Evolutionary conservation across 1,284 basidiomycete species (phyloP).

Genomic region (Moesziomyces aphidis): DNA sequence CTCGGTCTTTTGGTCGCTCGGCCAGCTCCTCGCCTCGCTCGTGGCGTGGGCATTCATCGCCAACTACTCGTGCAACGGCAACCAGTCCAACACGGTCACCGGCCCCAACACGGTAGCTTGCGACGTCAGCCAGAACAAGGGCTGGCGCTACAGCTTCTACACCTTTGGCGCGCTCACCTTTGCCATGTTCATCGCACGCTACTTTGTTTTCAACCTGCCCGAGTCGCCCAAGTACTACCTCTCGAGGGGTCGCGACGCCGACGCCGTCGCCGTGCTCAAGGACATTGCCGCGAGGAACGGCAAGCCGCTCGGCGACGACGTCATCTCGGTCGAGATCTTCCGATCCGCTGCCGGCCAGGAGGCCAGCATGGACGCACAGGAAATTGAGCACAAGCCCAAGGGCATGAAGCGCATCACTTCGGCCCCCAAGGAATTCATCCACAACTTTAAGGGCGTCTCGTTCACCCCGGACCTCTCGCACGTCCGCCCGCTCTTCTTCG

Average conservation of each 20-base stretch:
- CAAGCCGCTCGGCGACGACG: conserved; percentile 55
- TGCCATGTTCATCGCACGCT: conserved; percentile 60
- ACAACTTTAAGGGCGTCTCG: conserved; percentile 19
- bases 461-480: conserved; percentile 58
- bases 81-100: conserved; percentile 40
- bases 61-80: conserved; percentile 59
- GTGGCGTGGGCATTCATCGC: conserved; percentile 66
- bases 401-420: conserved; percentile 20
- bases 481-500: conserved; percentile 61
- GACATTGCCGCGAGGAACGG: conserved; percentile 64
- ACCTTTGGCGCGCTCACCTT: conserved; percentile 64
- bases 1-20: conserved; percentile 67
- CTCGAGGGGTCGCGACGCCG: conserved; percentile 66
- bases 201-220: conserved; percentile 64
- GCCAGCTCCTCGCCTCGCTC: conserved; percentile 63
- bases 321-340: conserved; percentile 63
- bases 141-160: conserved; percentile 66
- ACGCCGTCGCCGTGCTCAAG: conserved; percentile 60
- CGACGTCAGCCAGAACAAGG: conserved; percentile 51
- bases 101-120: conserved; percentile 36
- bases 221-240: conserved; percentile 67
- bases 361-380: conserved; percentile 36
- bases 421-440: conserved; percentile 20
- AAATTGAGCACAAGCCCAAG: conserved; percentile 23
- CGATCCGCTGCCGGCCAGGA: conserved; percentile 65